A percentile compares a stretch with the other conserved stretches of the same genome.
phyloP scores from a whole-genome alignment of 78 protist species.

The Trichosphaerium sp. region DNA sequence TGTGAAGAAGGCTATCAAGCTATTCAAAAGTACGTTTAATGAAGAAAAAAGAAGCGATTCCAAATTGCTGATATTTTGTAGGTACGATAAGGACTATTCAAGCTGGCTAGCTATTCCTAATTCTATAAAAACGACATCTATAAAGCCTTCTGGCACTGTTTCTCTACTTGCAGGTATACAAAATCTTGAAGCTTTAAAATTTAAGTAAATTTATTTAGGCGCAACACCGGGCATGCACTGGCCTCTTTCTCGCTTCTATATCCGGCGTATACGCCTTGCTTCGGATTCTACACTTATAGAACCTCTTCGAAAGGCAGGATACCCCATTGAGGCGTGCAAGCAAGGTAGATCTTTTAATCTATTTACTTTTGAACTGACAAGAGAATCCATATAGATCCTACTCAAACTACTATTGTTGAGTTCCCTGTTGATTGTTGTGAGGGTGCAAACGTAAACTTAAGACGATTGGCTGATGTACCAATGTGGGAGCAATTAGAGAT shows the following conservation, averaged over 20 bases:
- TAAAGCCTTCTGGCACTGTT: slow-evolving; percentile 86
- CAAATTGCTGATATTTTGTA: too few species aligned
- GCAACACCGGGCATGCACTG: slow-evolving; percentile 89
- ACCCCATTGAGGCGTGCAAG: slow-evolving; percentile 49
- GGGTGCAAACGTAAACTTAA: slow-evolving; percentile 29
- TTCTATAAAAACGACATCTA: slow-evolving; percentile 76
- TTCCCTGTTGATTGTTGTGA: slow-evolving; percentile 77
- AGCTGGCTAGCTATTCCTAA: slow-evolving; percentile 56
- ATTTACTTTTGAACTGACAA: too few species aligned
- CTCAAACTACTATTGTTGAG: slow-evolving; percentile 24
- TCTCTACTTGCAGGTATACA: slow-evolving; percentile 62
- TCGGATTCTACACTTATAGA: slow-evolving; percentile 10
- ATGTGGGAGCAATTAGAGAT: slow-evolving; percentile 89
- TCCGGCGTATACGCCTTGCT: slow-evolving; percentile 64
- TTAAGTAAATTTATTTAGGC: neutral
- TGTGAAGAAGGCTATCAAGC: slow-evolving; percentile 48
- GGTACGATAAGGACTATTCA: slow-evolving; percentile 11
- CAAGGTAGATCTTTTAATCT: neutral
- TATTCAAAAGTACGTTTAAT: slow-evolving; percentile 10
- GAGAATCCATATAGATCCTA: neutral
- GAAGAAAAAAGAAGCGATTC: too few species aligned
- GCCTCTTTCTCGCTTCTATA: slow-evolving; percentile 68
- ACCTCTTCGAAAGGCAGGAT: slow-evolving; percentile 49
- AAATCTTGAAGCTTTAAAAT: too few species aligned
- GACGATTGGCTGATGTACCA: slow-evolving; percentile 21